Evolutionary conservation across 2,329 filamentous ascomycete species (phyloP).

Genomic region (Mariannaea sp.): DNA sequence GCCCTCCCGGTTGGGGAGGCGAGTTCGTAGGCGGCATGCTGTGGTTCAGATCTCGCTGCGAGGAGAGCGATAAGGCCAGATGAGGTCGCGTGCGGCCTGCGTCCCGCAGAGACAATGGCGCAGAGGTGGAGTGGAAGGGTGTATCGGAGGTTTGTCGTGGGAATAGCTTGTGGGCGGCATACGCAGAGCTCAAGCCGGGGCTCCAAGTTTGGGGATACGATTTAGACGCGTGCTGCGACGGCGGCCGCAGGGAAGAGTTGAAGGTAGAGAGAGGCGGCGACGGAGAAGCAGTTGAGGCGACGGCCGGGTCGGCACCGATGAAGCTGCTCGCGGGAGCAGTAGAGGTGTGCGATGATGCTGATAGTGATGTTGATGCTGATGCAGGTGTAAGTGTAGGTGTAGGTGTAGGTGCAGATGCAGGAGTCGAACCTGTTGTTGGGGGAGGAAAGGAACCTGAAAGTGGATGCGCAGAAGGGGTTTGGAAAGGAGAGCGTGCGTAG

Average conservation of each 20-base stretch:
- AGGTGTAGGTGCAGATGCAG: conserved; percentile 19
- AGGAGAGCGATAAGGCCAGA: conserved; percentile 51
- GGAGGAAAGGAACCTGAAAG: conserved; percentile 10
- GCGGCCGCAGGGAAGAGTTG: conserved; percentile 23
- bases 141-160: conserved; percentile 50
- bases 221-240: conserved; percentile 24
- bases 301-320: conserved; percentile 22
- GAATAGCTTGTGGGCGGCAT: conserved; percentile 38
- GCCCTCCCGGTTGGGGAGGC: conserved; percentile 47
- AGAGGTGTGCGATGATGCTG: conserved; percentile 18
- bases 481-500: conserved; percentile 41
- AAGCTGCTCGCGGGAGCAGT: conserved; percentile 12
- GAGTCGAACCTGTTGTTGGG: conserved; percentile 22
- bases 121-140: conserved; percentile 46
- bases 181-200: conserved; percentile 36
- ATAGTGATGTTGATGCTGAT: conserved; percentile 22
- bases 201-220: conserved; percentile 32
- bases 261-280: conserved; percentile 19
- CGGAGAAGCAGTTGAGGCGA: conserved; percentile 5
- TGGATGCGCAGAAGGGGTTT: conserved; percentile 27
- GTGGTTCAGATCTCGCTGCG: conserved; percentile 45
- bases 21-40: conserved; percentile 54
- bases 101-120: conserved; percentile 40
- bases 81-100: conserved; percentile 49
- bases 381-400: conserved; percentile 14